Evolutionary conservation across 352 stramenopile genomes (phyloP).

Genomic region (Pythium aristosporum): DNA sequence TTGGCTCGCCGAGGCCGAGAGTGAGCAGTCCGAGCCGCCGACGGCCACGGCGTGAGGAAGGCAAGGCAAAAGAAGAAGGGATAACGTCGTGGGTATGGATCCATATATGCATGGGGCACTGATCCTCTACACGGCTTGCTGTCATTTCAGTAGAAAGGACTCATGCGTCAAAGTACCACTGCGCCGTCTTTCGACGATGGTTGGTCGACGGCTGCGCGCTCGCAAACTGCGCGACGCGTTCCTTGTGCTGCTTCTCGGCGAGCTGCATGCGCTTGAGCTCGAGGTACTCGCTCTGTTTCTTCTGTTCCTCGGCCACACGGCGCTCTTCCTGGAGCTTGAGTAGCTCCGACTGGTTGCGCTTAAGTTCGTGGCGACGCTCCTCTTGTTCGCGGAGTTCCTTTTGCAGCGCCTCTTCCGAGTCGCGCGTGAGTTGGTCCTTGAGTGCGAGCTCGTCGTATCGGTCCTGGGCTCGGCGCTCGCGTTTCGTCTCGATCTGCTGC

Average conservation of each 20-base stretch:
- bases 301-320: constrained; percentile 48
- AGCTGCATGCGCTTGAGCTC: constrained; percentile 79
- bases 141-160: too few species aligned
- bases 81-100: not conserved
- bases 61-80: not conserved
- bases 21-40: constrained; percentile 21
- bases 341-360: constrained; percentile 65
- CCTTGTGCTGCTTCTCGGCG: constrained; percentile 74
- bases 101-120: too few species aligned
- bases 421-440: constrained; percentile 64
- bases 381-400: constrained; percentile 80
- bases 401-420: constrained; percentile 73
- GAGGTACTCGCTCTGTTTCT: constrained; percentile 66
- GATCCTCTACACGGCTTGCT: too few species aligned
- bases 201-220: constrained; percentile 46
- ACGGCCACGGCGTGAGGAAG: not conserved
- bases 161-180: constrained; percentile 83
- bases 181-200: constrained; percentile 66
- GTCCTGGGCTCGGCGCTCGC: constrained; percentile 30
- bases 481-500: constrained; percentile 57
- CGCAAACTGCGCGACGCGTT: constrained; percentile 61
- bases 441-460: constrained; percentile 54
- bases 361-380: constrained; percentile 55
- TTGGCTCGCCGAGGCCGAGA: constrained; percentile 41
- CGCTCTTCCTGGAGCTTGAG: constrained; percentile 57